Evolutionary conservation across 1,284 basidiomycete genomes (phyloP), one percentile per base, ranked within the genome.

Genomic region (Cutaneotrichosporon cutaneum): DNA sequence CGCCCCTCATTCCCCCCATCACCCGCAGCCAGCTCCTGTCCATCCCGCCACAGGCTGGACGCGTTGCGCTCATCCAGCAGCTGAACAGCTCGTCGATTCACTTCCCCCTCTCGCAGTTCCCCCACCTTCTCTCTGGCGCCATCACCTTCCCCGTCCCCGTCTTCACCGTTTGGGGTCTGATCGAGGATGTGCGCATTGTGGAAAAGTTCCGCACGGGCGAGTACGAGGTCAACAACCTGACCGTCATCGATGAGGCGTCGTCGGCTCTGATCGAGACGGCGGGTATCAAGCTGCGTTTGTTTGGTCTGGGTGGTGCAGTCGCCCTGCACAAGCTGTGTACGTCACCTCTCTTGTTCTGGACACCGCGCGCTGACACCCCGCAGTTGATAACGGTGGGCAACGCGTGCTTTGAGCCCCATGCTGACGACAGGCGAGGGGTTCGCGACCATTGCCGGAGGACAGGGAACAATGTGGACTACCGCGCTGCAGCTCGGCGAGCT

Each of bases 391-490:
- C 54, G 78, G 73, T 71, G 24, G 26, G 54, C 42, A 11, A 6
- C n/a, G 2, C 9, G 8, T 6, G 24, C 18, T 10, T 26, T 56
- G 36, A 42, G 39, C 45, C 16, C 11, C 30, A 48, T 27, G 58
- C 61, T 45, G 56, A 50, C 7, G 10, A n/a, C 1, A 45, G 76
- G 96, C 1, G 92, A 95, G 58, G 95, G 94, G 1, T 87, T 83
- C 54, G 94, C 92, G 3, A 97, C 95, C 13, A 97, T 99, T 67
- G 95, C 96, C 0, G 96, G 96, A 50, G 95, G 92, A 1, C 90
- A 93, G 74, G 96, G 96, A 30, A 98, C 94, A 24, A 97, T 98
- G 89, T 99, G 96, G 96, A 92, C 93, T 0, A 99, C 95, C 0
- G 90, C 93, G 6, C 85, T 99, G 27, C 96, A 99, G 79, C 90